Conservation (phyloP, 2,329 filamentous ascomycete species). For the Pseudocercospora pini-densiflorae region DNA sequence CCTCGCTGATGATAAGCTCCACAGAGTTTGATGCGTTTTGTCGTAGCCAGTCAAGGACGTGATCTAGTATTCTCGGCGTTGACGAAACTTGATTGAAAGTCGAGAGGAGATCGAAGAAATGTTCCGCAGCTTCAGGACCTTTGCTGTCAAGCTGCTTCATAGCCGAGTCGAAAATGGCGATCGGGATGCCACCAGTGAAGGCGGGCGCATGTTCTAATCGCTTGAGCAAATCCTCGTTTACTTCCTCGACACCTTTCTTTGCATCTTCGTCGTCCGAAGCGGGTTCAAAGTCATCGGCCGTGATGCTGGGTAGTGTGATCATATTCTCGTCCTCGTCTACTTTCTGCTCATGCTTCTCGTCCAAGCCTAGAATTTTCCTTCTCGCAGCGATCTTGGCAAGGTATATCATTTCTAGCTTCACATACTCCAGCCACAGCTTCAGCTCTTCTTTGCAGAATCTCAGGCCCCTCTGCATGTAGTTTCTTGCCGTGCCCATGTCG, state of each 20-base stretch:
- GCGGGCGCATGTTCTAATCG: constrained; percentile 74
- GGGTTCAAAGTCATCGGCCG: constrained; percentile 65
- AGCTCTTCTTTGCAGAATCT: constrained; percentile 81
- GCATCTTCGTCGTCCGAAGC: constrained; percentile 41
- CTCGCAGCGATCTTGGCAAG: constrained; percentile 78
- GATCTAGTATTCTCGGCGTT: constrained; percentile 68
- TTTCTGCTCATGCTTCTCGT: constrained; percentile 47
- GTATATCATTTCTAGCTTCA: constrained; percentile 90
- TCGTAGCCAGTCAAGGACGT: constrained; percentile 70
- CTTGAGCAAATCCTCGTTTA: constrained; percentile 62
- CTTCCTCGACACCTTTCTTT: constrained; percentile 53
- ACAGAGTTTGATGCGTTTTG: constrained; percentile 57
- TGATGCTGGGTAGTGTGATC: constrained; percentile 63
- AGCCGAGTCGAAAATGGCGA: constrained; percentile 87
- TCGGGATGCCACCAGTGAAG: constrained; percentile 88
- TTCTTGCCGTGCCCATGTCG: constrained; percentile 84
- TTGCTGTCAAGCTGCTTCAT: constrained; percentile 76
- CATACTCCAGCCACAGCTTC: constrained; percentile 86
- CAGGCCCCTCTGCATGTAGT: constrained; percentile 86
- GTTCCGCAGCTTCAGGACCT: constrained; percentile 64
- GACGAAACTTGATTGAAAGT: constrained; percentile 70
- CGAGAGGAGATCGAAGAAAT: constrained; percentile 81
- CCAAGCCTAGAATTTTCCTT: constrained; percentile 68
- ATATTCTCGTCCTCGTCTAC: constrained; percentile 54
- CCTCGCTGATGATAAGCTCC: constrained; percentile 67